Conservation (phyloP, 2,329 filamentous ascomycete genomes). For the Penicillium sp. region DNA sequence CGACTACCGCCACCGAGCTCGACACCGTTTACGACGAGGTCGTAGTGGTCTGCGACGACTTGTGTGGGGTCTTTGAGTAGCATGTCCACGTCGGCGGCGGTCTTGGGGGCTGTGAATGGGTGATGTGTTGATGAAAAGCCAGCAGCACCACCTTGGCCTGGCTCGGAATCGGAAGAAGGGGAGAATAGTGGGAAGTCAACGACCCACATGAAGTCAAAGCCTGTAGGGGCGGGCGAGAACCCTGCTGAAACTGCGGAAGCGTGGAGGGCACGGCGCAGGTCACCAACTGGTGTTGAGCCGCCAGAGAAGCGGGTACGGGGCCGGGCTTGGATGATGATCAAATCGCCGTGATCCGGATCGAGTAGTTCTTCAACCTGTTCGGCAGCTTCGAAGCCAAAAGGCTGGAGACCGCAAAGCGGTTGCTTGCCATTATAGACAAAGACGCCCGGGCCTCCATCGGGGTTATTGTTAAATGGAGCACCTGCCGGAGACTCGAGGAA, state of each 20-base stretch:
- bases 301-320: constrained; percentile 61
- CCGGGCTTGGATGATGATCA: constrained; percentile 78
- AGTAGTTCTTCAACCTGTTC: constrained; percentile 54
- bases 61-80: constrained; percentile 67
- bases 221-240: constrained; percentile 49
- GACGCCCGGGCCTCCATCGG: constrained; percentile 73
- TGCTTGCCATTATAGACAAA: constrained; percentile 69
- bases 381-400: constrained; percentile 69
- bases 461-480: constrained; percentile 60
- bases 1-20: constrained; percentile 90
- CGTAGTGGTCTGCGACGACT: constrained; percentile 83
- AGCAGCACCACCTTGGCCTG: constrained; percentile 74
- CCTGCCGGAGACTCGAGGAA: constrained; percentile 67
- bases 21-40: constrained; percentile 90
- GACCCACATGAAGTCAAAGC: constrained; percentile 76
- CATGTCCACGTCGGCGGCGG: constrained; percentile 65
- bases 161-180: constrained; percentile 59
- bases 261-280: constrained; percentile 66
- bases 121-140: constrained; percentile 88
- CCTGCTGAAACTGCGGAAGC: constrained; percentile 61
- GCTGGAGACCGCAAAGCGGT: constrained; percentile 70
- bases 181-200: constrained; percentile 91
- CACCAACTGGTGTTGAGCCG: constrained; percentile 68
- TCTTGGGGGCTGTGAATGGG: constrained; percentile 86
- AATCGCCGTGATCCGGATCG: constrained; percentile 63